Conservation (phyloP, 768 basidiomycete genomes). For the Pulveroboletus ravenelii region DNA sequence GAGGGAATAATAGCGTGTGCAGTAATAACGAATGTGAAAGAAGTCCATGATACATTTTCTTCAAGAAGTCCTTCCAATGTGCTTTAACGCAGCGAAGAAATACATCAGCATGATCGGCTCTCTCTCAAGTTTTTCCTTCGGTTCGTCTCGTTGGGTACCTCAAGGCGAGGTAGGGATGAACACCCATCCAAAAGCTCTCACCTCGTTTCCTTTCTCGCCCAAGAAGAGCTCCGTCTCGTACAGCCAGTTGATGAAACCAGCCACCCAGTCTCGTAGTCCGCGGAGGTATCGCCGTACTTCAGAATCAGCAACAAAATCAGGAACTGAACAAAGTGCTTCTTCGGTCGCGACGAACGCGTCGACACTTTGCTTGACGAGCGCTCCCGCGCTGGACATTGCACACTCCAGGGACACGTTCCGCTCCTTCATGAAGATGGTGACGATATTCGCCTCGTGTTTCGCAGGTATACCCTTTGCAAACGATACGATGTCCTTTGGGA, state of each 20-base stretch:
- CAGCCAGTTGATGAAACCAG: constrained; percentile 58
- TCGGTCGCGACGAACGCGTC: constrained; percentile 27
- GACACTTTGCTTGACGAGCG: constrained; percentile 25
- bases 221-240: constrained; percentile 63
- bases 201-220: constrained; percentile 51
- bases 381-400: constrained; percentile 30
- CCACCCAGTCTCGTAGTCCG: constrained; percentile 52
- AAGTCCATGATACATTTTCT: neutral
- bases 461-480: constrained; percentile 45
- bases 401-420: constrained; percentile 44
- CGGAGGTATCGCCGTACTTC: constrained; percentile 39
- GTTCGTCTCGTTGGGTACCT: neutral
- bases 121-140: neutral
- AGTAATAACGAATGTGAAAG: neutral
- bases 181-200: constrained; percentile 59
- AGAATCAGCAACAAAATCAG: constrained; percentile 12
- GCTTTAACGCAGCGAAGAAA: neutral
- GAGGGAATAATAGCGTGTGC: neutral
- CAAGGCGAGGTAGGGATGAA: constrained; percentile 35
- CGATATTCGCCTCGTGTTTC: constrained; percentile 39
- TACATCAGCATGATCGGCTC: neutral
- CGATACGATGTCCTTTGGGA: constrained; percentile 51
- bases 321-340: constrained; percentile 14
- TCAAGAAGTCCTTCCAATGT: constrained; percentile 7
- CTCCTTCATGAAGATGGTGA: constrained; percentile 45